Evolutionary conservation across 2,329 filamentous ascomycete genomes (phyloP), one percentile per base, ranked within the genome.

Genomic region (Fusarium irregulare): DNA sequence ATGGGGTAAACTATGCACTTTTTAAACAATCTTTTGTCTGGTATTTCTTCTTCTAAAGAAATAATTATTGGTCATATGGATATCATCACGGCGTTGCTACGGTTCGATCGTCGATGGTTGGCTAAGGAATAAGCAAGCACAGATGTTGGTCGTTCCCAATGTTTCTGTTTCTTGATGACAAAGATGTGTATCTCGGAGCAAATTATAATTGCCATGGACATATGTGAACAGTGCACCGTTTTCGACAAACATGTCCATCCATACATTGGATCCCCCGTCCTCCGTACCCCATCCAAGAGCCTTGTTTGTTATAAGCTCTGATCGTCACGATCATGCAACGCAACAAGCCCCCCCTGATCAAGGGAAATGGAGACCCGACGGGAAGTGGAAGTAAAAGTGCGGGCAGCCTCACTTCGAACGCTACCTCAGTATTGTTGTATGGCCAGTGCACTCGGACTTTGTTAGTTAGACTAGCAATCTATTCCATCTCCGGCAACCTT

Each of bases 311-410:
- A 50, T 65, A 63, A 34, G 48, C 58, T 45, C 54, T 49, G 58
- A 64, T 71, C 68, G 41, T 68, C 67, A 50, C 30, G 63, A 57
- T 51, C 54, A 60, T 64, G 50, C 66, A 70, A 44, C 59, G 42
- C 34, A 64, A 66, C 61, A 51, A 48, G 63, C 37, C 32, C 67
- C 48, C 63, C 67, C 58, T 42, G 42, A 41, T 48, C 23, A 60
- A 49, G 41, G 40, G 51, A 51, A 37, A 47, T 63, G 63, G 58
- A 63, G 57, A 51, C 48, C 23, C 23, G 48, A 40, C 30, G 32
- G 48, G 48, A 64, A 48, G 51, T 51, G 47, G 45, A 47, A 46
- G 40, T 23, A 23, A 49, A 34, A 49, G 47, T 49, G 48, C 28
- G 49, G 34, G 53, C 49, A 68, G 63, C 58, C 50, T 66, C 60